Evolutionary conservation across 352 stramenopile genomes (phyloP).

Genomic region (Phytophthora uliginosa): DNA sequence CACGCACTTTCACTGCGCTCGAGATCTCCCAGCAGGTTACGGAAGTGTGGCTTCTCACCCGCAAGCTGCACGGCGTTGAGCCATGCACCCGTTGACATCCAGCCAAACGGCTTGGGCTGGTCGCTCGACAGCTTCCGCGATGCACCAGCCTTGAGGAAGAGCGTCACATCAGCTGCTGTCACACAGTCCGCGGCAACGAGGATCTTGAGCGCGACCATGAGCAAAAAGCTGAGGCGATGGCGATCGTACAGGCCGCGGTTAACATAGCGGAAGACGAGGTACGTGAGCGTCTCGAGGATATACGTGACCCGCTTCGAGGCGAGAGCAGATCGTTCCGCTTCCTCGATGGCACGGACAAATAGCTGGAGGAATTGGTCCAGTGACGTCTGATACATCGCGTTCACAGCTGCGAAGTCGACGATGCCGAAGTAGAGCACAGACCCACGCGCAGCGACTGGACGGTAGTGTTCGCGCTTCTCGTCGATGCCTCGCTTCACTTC

Average conservation of each 20-base stretch:
- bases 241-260: conserved; percentile 83
- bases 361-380: conserved; percentile 92
- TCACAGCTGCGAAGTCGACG: conserved; percentile 89
- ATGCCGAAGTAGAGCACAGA: conserved; percentile 93
- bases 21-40: conserved; percentile 70
- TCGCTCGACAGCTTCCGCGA: conserved; percentile 70
- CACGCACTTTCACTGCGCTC: conserved; percentile 79
- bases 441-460: conserved; percentile 87
- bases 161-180: conserved; percentile 61
- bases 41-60: conserved; percentile 70
- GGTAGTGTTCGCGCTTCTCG: conserved; percentile 94
- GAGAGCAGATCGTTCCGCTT: conserved; percentile 81
- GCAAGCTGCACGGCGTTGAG: conserved; percentile 80
- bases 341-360: conserved; percentile 88
- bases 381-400: conserved; percentile 93
- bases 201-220: conserved; percentile 83
- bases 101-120: conserved; percentile 78
- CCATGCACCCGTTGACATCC: conserved; percentile 75
- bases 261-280: conserved; percentile 79
- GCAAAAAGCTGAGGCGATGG: conserved; percentile 79
- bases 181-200: conserved; percentile 74
- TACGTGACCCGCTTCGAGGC: conserved; percentile 88
- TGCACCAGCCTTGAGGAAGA: conserved; percentile 80
- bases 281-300: conserved; percentile 92
- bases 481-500: conserved; percentile 92